Base-by-base conservation (phyloP, 2,329 filamentous ascomycete genomes). In the Neoascochyta sp. region DNA sequence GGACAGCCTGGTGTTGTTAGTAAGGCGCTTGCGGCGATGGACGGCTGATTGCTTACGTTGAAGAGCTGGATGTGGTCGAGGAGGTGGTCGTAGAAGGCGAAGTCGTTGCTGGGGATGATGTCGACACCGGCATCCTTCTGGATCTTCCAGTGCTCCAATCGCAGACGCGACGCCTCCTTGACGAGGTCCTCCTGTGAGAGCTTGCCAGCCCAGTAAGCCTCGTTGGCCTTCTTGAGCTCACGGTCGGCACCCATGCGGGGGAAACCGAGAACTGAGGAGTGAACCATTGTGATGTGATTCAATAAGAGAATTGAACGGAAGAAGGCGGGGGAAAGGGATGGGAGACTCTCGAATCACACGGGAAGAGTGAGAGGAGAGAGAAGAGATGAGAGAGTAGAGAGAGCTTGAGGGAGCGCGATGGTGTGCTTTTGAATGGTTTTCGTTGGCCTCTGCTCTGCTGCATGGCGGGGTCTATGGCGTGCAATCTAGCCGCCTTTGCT, bases 151-250 rank as follows among this genome's bases (percentile, higher is more conserved):
- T 98, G 92, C 62, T 83, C 88, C 52, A 89, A 77, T 75, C 92
- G 86, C 41, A 98, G 86, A 67, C 88, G 81, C 86, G 96, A 96
- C 68, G 85, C 92, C 81, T 96, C 92, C 42, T 80, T 77, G 53
- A 96, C 76, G 54, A 98, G 86, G 44, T 94, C 88, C 45, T 84
- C 80, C 64, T 89, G 86, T 46, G 86, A 89, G 68, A 95, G 76
- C 78, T 96, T 98, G 69, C 84, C 90, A 61, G 74, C 83, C 92
- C 92, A 98, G 73, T 83, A 98, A 68, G 90, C 87, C 73, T 98
- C 92, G 53, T 89, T 98, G 64, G 92, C 92, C 82, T 98, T 98
- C 84, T 98, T 98, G 68, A 98, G 81, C 78, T 98, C 92, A 81
- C 92, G 88, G 73, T 93, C 86, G 62, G 79, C 85, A 73, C 92